Evolutionary conservation across 1,284 basidiomycete genomes (phyloP).

Genomic region (Wallemia mellicola): DNA sequence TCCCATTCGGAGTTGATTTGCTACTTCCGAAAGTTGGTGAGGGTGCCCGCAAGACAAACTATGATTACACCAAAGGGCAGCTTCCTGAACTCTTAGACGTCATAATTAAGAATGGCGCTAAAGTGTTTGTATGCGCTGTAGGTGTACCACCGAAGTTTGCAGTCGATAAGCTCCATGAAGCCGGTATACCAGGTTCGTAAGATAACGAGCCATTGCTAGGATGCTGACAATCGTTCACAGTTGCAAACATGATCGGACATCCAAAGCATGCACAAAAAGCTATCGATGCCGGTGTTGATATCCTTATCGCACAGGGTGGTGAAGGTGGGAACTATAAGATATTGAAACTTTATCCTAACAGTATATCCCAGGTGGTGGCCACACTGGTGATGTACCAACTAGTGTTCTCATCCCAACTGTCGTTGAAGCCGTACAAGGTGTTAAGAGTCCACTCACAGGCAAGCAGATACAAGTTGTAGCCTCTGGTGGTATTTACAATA

Average conservation of each 20-base stretch:
- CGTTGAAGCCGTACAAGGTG: slow-evolving; percentile 44
- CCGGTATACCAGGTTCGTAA: slow-evolving; percentile 28
- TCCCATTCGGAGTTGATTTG: slow-evolving; percentile 57
- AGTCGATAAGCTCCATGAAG: slow-evolving; percentile 46
- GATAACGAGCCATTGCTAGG: neutral
- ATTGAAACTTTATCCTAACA: slow-evolving; percentile 2
- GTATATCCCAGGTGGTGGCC: slow-evolving; percentile 44
- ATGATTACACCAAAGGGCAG: slow-evolving; percentile 42
- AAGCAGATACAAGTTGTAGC: slow-evolving; percentile 50
- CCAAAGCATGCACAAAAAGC: slow-evolving; percentile 60
- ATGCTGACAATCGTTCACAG: neutral
- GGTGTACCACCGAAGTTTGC: slow-evolving; percentile 48
- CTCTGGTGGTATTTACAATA: slow-evolving; percentile 61
- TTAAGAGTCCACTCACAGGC: slow-evolving; percentile 42
- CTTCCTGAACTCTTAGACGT: slow-evolving; percentile 49
- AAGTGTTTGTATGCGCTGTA: slow-evolving; percentile 57
- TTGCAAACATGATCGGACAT: slow-evolving; percentile 48
- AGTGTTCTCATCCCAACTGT: slow-evolving; percentile 54
- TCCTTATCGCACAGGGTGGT: slow-evolving; percentile 46
- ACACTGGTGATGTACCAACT: slow-evolving; percentile 32
- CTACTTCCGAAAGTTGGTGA: neutral
- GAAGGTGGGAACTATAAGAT: slow-evolving; percentile 2
- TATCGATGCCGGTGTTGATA: slow-evolving; percentile 43
- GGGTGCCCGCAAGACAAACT: neutral
- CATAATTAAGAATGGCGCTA: slow-evolving; percentile 54